A percentile compares a stretch with the other conserved stretches of the same genome.
phyloP scores from a whole-genome alignment of 108 stramenopile genomes.

The Schizochytrium sp. region DNA sequence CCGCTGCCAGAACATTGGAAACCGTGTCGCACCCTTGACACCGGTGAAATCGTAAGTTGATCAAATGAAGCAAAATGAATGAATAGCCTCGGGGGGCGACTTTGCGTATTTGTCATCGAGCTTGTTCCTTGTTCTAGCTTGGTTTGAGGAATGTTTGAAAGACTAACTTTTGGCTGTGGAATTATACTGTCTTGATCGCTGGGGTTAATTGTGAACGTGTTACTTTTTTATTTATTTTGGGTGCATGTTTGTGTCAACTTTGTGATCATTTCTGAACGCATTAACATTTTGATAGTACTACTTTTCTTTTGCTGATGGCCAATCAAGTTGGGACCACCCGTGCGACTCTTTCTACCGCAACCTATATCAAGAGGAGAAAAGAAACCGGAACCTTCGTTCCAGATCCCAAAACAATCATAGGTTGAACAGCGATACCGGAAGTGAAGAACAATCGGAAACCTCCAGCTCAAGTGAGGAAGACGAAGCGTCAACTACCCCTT shows the following conservation, averaged over 20 bases:
- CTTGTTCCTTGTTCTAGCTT: no score
- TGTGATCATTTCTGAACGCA: no score
- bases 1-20: slow-evolving; percentile 81
- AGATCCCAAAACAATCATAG: no score
- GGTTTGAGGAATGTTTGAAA: no score
- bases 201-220: no score
- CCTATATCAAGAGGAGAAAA: slow-evolving; percentile 80
- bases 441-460: not conserved
- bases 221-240: no score
- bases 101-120: no score
- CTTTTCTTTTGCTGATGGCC: slow-evolving; percentile 79
- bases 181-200: no score
- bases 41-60: slow-evolving; percentile 72
- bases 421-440: not conserved
- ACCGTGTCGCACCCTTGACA: slow-evolving; percentile 79
- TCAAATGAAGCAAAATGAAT: not conserved
- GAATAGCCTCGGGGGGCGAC: no score
- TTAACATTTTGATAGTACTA: slow-evolving; percentile 69
- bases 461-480: not conserved
- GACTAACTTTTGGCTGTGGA: no score
- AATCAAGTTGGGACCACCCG: slow-evolving; percentile 82
- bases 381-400: slow-evolving; percentile 20
- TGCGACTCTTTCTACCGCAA: slow-evolving; percentile 80
- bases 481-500: not conserved
- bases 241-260: no score